Base-by-base conservation (phyloP, 108 stramenopile genomes). In the Conticribra weissflogii region DNA sequence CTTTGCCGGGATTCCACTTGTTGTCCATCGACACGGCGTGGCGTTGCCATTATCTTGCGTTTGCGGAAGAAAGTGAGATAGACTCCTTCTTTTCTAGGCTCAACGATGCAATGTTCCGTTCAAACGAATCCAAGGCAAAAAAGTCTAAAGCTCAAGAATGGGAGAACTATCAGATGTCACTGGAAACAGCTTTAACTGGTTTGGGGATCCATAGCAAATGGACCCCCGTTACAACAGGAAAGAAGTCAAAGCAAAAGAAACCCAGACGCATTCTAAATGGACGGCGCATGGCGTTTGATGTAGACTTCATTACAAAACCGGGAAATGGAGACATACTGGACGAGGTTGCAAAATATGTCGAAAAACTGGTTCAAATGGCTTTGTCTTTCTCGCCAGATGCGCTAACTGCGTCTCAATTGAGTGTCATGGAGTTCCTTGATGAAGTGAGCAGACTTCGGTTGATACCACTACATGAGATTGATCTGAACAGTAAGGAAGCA, bases 401-500 rank as follows among this genome's bases (percentile, higher is more conserved):
- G 21, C 64, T 93, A 12, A 63, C 83, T 36, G 54, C 87, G 24
- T 72, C 85, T 29, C 89, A 89, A 17, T 68, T 85, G 18, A 76
- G 74, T 17, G 88, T 97, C 52, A 81, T 93, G 50, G 65, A 85
- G 15, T 97, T 97, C 75, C 79, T 98, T 54, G 95, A 98, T 70
- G 66, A 85, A 55, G 76, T 88, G 24, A 91, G 92, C 51, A 75
- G 85, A 33, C 83, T 97, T 53, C 76, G 88, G 23, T 64, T 59
- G 16, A 30, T 97, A 5, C 76, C 88, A 41, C 63, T 97, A 41
- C 76, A 82, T 24, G 72, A 82, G 15, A 76, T 95, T 5, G 89
- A 96, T 69, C 73, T 84, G n/a, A 63, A 68, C 31, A 85, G 88
- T 33, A 75, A 79, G 17, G 73, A 82, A 30, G 86, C 93, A 2